Conservation (phyloP, 768 basidiomycete species). For the Rhizopogon salebrosus region DNA sequence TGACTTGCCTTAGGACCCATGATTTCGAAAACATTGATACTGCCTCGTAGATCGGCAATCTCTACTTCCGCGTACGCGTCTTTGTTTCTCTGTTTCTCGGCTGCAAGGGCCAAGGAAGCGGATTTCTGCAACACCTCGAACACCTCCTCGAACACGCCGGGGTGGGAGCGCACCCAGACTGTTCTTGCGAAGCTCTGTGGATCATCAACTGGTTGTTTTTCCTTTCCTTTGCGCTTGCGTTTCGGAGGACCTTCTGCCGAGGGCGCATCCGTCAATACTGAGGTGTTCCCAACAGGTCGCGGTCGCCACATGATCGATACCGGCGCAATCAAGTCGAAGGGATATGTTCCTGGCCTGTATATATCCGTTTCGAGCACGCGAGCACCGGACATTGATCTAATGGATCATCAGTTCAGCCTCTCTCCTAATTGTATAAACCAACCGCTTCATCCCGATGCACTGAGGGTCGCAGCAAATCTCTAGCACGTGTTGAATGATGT, state of each 20-base stretch:
- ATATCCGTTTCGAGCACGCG: slow-evolving; percentile 62
- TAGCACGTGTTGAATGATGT: slow-evolving; percentile 46
- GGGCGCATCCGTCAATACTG: background rate
- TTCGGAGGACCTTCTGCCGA: slow-evolving; percentile 7
- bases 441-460: slow-evolving; percentile 63
- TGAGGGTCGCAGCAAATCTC: slow-evolving; percentile 62
- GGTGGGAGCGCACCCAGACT: slow-evolving; percentile 80
- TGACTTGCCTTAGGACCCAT: slow-evolving; percentile 83
- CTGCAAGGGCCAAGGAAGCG: slow-evolving; percentile 45
- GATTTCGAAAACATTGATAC: slow-evolving; percentile 80
- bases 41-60: slow-evolving; percentile 65
- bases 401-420: background rate
- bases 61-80: slow-evolving; percentile 40
- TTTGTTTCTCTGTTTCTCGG: slow-evolving; percentile 20
- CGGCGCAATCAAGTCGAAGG: slow-evolving; percentile 67
- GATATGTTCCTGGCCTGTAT: slow-evolving; percentile 61
- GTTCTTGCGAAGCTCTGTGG: slow-evolving; percentile 28
- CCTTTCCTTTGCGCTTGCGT: slow-evolving; percentile 18
- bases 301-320: slow-evolving; percentile 72
- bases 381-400: slow-evolving; percentile 61
- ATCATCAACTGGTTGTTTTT: slow-evolving; percentile 11
- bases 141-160: slow-evolving; percentile 57
- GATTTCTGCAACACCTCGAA: slow-evolving; percentile 46
- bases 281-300: background rate
- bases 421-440: slow-evolving; percentile 1